Conservation (phyloP, 192 early-diverging fungal genomes). For the Dissophora ornata region DNA sequence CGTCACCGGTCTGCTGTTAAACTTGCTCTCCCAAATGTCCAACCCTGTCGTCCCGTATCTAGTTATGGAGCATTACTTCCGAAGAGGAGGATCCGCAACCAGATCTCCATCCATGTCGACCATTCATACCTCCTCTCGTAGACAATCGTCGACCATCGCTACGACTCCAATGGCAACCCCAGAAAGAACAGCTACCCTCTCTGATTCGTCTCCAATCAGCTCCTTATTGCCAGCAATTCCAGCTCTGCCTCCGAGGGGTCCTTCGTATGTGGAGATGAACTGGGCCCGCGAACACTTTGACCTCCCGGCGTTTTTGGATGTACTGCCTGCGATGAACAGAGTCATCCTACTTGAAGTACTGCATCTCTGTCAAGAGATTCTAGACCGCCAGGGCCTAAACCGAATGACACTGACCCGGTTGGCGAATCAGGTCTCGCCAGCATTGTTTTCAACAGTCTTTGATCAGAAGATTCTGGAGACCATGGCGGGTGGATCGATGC, state of each 20-base stretch:
- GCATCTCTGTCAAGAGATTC: conserved; percentile 38
- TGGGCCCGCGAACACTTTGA: conserved; percentile 49
- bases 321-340: conserved; percentile 30
- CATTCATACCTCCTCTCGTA: not conserved
- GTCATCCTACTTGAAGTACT: conserved; percentile 42
- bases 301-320: conserved; percentile 23
- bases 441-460: conserved; percentile 44
- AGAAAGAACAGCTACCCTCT: not conserved
- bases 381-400: conserved; percentile 31
- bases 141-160: not conserved
- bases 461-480: conserved; percentile 32
- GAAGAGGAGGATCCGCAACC: conserved; percentile 2
- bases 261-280: not conserved
- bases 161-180: not conserved
- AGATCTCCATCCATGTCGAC: not conserved
- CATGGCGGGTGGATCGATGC: conserved; percentile 23
- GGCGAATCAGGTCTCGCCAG: conserved; percentile 39
- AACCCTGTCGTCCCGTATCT: conserved; percentile 47
- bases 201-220: not conserved
- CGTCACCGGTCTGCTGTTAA: conserved; percentile 35
- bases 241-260: not conserved
- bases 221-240: conserved; percentile 19
- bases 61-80: conserved; percentile 43
- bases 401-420: conserved; percentile 18
- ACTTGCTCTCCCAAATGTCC: conserved; percentile 51